Percentiles rank a stretch among this genome's conserved stretches.
phyloP scores from a whole-genome alignment of 2,329 filamentous ascomycete genomes.

The Pseudocercospora cruenta region DNA sequence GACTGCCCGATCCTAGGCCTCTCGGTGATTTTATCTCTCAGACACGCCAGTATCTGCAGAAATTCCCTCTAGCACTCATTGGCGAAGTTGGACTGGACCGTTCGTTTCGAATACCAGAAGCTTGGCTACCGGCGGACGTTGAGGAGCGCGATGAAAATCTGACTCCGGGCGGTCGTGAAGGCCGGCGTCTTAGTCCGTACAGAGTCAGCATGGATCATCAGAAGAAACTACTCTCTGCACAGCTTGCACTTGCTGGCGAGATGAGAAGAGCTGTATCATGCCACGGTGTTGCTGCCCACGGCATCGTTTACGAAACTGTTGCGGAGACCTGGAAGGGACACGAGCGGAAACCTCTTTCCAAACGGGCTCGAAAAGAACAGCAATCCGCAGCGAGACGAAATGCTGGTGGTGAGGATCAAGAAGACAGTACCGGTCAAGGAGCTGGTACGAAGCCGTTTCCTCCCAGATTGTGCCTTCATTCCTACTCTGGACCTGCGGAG shows the following conservation, averaged over 20 bases:
- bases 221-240: constrained; percentile 64
- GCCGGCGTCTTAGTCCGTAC: constrained; percentile 68
- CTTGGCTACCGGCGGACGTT: constrained; percentile 52
- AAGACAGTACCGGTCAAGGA: constrained; percentile 15
- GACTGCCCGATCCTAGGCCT: constrained; percentile 63
- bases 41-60: constrained; percentile 59
- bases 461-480: constrained; percentile 89
- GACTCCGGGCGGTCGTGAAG: constrained; percentile 72
- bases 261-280: constrained; percentile 67
- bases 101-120: constrained; percentile 71
- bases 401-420: constrained; percentile 16
- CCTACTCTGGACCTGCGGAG: constrained; percentile 79
- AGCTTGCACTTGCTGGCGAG: constrained; percentile 72
- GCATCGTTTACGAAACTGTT: constrained; percentile 68
- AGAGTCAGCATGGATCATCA: constrained; percentile 72
- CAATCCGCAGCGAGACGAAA: constrained; percentile 20
- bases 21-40: constrained; percentile 62
- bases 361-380: constrained; percentile 54
- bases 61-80: constrained; percentile 67
- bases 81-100: constrained; percentile 81
- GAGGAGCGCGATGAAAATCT: constrained; percentile 52
- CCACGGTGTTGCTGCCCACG: constrained; percentile 77
- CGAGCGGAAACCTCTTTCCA: constrained; percentile 65
- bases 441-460: constrained; percentile 67
- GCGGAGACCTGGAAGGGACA: constrained; percentile 70